A percentile compares a stretch with the other conserved stretches of the same genome.
Evolutionary conservation across 1,139 yeast genomes (phyloP).

Genomic region (Suhomyces bokatorum): DNA sequence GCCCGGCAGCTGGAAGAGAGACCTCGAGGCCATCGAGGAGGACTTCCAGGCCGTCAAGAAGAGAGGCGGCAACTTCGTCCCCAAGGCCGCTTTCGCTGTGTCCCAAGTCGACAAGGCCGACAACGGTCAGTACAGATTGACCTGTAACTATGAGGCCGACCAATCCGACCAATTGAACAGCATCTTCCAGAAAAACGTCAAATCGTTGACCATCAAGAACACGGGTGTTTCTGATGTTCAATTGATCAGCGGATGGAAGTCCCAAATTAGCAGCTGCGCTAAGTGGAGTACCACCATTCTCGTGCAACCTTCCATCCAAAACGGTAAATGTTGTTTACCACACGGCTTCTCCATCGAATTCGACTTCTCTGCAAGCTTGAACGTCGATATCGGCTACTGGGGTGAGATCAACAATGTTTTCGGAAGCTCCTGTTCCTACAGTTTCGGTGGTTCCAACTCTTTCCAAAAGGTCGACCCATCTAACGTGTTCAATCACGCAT

Average conservation of each 20-base stretch:
- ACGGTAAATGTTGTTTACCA: constrained; percentile 27
- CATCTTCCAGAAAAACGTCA: constrained; percentile 16
- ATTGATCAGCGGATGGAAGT: constrained; percentile 15
- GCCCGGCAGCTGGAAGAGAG: constrained; percentile 15
- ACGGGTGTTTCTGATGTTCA: constrained; percentile 23
- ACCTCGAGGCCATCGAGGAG: constrained; percentile 22
- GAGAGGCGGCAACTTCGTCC: constrained; percentile 22
- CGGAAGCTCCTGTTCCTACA: constrained; percentile 10
- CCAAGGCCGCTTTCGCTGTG: constrained; percentile 26
- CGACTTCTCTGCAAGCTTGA: constrained; percentile 10
- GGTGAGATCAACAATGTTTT: constrained; percentile 9
- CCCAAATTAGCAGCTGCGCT: constrained; percentile 15
- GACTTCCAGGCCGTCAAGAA: constrained; percentile 27
- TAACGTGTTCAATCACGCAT: constrained; percentile 8
- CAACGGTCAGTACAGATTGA: constrained; percentile 21
- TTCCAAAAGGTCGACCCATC: constrained; percentile 13
- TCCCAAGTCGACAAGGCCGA: constrained; percentile 22
- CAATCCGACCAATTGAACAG: constrained; percentile 19
- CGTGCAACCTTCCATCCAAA: constrained; percentile 19
- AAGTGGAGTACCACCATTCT: constrained; percentile 24
- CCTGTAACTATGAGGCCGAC: constrained; percentile 25
- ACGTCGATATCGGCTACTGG: constrained; percentile 5
- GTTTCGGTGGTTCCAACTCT: constrained; percentile 9
- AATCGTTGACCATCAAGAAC: constrained; percentile 19
- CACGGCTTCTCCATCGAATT: constrained; percentile 13